phyloP scores from a whole-genome alignment of 371 early-diverging fungal genomes.

The Actinomortierella wolfii region DNA sequence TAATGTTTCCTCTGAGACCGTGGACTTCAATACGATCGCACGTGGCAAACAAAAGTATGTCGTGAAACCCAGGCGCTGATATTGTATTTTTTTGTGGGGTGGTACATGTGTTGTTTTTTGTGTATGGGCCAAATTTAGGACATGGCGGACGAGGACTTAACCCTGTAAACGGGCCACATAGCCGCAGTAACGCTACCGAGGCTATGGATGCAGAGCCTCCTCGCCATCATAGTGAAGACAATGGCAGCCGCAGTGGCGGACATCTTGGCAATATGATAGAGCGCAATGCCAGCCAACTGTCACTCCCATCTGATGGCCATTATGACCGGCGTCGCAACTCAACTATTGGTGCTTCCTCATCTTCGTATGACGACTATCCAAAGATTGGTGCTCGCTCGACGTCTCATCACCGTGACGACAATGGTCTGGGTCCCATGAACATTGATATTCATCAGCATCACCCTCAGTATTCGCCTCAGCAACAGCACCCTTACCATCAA shows the following conservation, averaged over 20 bases:
- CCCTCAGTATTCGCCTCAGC: too few species aligned
- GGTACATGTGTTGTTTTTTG: too few species aligned
- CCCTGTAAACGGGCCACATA: neutral
- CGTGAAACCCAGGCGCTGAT: too few species aligned
- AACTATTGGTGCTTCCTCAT: conserved; percentile 2
- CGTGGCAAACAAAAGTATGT: too few species aligned
- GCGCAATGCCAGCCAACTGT: conserved; percentile 6
- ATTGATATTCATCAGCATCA: conserved; percentile 14
- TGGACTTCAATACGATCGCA: too few species aligned
- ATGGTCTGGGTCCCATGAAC: conserved; percentile 26
- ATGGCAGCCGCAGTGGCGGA: too few species aligned
- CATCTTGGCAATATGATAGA: neutral
- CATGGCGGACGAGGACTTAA: conserved; percentile 4
- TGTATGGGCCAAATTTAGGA: conserved; percentile 4
- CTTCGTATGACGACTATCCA: conserved; percentile 19
- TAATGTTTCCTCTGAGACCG: too few species aligned
- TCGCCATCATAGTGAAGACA: too few species aligned
- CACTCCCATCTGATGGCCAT: conserved; percentile 22
- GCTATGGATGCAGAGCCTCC: too few species aligned
- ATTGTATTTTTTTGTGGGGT: too few species aligned
- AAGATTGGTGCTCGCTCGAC: conserved; percentile 31
- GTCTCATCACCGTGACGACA: conserved; percentile 30
- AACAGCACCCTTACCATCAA: neutral
- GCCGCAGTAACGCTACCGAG: too few species aligned
- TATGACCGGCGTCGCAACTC: conserved; percentile 20